A percentile compares a stretch with the other conserved stretches of the same genome.
phyloP scores from a whole-genome alignment of 352 stramenopile species.

The Plasmopara halstedii region DNA sequence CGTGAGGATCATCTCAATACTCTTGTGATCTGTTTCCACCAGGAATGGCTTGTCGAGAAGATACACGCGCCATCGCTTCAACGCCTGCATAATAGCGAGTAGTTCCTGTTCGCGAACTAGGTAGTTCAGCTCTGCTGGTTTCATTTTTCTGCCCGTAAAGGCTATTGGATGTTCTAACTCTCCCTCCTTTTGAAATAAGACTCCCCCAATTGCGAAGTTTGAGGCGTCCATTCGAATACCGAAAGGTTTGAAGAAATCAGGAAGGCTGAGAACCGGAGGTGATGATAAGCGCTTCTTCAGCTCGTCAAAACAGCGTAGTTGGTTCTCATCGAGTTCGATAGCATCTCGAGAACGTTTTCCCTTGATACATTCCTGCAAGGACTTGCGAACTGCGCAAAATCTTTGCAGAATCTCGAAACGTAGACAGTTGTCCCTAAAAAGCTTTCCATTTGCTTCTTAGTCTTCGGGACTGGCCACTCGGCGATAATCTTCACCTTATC shows the following conservation, averaged over 20 bases:
- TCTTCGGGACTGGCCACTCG: background rate
- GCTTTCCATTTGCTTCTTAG: conserved; percentile 1
- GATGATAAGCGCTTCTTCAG: background rate
- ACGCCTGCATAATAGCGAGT: conserved; percentile 1
- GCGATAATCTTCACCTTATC: conserved; percentile 7
- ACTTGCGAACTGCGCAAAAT: background rate
- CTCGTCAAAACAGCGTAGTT: background rate
- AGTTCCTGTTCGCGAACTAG: conserved; percentile 6
- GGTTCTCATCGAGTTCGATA: background rate
- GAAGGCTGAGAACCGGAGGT: background rate
- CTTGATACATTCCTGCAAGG: conserved; percentile 1
- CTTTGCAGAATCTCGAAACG: conserved; percentile 1
- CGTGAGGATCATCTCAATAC: conserved; percentile 3
- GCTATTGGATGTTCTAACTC: background rate
- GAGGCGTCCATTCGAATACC: conserved; percentile 3
- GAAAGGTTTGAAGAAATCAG: conserved; percentile 1
- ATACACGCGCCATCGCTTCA: background rate
- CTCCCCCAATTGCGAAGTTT: conserved; percentile 3
- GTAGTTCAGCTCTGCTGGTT: conserved; percentile 13
- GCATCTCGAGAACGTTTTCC: background rate
- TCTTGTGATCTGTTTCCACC: conserved; percentile 9
- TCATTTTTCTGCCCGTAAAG: conserved; percentile 10
- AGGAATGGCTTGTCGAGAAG: background rate
- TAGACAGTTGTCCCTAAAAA: conserved; percentile 1
- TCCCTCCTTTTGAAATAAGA: background rate